These are phyloP conservation scores for Aegilops longissima DNA, from an alignment of 176 grass and related monocot species.

Conservation along the genomic window DNA sequence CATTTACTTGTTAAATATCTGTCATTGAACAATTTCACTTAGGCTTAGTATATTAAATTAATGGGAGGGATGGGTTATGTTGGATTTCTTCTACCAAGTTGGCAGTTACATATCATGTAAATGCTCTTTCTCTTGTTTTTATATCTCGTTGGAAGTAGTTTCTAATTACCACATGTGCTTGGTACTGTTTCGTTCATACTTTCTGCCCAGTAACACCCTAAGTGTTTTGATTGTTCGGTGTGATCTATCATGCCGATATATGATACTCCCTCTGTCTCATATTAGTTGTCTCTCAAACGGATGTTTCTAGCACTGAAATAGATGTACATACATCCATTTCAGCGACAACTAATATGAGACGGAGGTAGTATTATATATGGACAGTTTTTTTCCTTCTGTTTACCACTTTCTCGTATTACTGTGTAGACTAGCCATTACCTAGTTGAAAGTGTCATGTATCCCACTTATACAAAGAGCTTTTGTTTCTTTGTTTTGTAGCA, in stretches of 20 bases:
- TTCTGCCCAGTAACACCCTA: not conserved
- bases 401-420: not conserved
- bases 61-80: not conserved
- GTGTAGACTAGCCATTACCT: not conserved
- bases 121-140: not conserved
- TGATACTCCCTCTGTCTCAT: not conserved
- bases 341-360: too few relatives aligned
- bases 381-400: not conserved
- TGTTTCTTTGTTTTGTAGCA: constrained; percentile 54
- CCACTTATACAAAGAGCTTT: not conserved
- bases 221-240: not conserved
- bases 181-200: not conserved
- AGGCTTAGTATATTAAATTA: not conserved
- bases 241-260: not conserved
- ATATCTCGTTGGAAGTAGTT: not conserved
- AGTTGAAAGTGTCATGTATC: not conserved
- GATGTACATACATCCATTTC: too few relatives aligned
- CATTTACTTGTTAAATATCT: constrained; percentile 19
- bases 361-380: too few relatives aligned
- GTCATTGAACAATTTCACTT: not conserved
- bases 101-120: not conserved
- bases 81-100: not conserved
- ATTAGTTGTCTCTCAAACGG: too few relatives aligned
- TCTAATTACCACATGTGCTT: not conserved
- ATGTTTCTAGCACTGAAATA: too few relatives aligned